These are phyloP conservation scores for Macadamia tetraphylla DNA, from an alignment of 164 flowering plant genomes.

Conservation along the genomic window DNA sequence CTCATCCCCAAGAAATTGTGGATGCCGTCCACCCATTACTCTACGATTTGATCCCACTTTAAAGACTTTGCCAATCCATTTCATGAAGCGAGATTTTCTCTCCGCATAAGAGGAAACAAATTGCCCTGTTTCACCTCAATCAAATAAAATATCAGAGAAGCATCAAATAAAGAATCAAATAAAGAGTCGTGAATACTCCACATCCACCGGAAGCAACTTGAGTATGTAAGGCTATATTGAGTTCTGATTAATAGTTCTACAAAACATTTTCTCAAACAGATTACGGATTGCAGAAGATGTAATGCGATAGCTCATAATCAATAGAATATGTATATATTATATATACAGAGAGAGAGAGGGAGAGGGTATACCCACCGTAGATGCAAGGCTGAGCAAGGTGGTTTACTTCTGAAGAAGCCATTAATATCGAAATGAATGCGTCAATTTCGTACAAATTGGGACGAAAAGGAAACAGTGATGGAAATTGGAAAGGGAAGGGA, in stretches of 20 bases:
- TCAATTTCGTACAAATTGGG: conserved; percentile 9
- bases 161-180: not conserved
- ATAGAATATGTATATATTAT: not conserved
- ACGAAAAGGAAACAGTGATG: conserved; percentile 12
- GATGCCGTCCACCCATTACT: conserved; percentile 28
- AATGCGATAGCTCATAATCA: not conserved
- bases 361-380: conserved; percentile 32
- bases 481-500: conserved; percentile 26
- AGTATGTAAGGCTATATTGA: too few species aligned
- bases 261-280: conserved; percentile 12
- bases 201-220: too few species aligned
- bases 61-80: conserved; percentile 81
- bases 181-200: too few species aligned
- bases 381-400: conserved; percentile 58
- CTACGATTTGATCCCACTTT: conserved; percentile 37
- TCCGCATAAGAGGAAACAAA: conserved; percentile 50
- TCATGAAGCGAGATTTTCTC: conserved; percentile 69
- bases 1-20: conserved; percentile 62
- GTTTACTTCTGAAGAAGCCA: conserved; percentile 57
- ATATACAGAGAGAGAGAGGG: not conserved
- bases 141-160: conserved; percentile 5
- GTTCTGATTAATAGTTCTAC: too few species aligned
- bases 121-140: conserved; percentile 44
- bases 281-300: not conserved
- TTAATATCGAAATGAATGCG: conserved; percentile 13